A percentile compares a stretch with the other conserved stretches of the same genome.
Evolutionary conservation across 176 grass and related monocot genomes (phyloP).

Genomic region (Hsuehochloa calcarea): DNA sequence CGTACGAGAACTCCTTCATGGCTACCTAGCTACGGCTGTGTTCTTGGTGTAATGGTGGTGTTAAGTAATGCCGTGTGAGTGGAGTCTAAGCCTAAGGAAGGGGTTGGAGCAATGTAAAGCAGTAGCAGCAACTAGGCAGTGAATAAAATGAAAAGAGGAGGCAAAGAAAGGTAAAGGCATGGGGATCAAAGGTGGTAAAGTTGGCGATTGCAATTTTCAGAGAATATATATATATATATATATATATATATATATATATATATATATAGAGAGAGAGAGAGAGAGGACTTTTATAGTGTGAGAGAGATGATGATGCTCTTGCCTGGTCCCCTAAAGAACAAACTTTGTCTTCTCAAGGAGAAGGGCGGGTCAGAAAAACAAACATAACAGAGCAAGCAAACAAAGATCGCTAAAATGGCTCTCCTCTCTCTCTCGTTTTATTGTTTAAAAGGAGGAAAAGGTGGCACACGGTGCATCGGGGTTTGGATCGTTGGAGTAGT

Average conservation of each 20-base stretch:
- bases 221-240: not conserved
- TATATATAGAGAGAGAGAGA: not conserved
- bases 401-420: not conserved
- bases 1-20: constrained; percentile 79
- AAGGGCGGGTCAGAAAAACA: not conserved
- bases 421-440: not conserved
- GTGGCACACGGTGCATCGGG: not conserved
- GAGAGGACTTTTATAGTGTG: not conserved
- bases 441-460: not conserved
- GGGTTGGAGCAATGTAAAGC: not conserved
- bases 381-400: not conserved
- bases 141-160: constrained; percentile 38
- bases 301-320: constrained; percentile 34
- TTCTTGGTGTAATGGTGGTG: constrained; percentile 1
- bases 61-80: not conserved
- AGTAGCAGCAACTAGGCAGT: constrained; percentile 43
- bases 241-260: too few relatives aligned
- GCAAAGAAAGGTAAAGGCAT: constrained; percentile 54
- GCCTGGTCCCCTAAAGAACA: constrained; percentile 55
- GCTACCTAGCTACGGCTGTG: not conserved
- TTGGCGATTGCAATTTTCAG: constrained; percentile 39
- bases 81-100: not conserved
- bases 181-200: constrained; percentile 52
- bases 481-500: constrained; percentile 34
- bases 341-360: constrained; percentile 42